Base-by-base conservation (phyloP, 1,284 basidiomycete genomes). In the Pseudozyma hubeiensis region DNA sequence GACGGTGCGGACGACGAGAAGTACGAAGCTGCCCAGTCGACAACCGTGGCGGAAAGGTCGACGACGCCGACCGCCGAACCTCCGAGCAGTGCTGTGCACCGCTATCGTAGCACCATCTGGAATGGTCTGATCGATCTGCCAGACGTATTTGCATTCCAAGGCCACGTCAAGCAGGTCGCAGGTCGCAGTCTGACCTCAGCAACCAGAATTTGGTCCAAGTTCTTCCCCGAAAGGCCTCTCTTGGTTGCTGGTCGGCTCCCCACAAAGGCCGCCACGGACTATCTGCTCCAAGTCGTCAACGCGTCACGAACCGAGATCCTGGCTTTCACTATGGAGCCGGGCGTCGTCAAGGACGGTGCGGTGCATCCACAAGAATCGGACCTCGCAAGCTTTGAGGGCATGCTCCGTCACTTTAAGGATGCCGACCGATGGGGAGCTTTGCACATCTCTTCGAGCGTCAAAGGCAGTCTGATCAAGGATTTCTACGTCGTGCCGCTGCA, bases 41-140 rank as follows among this genome's bases (percentile, higher is more conserved):
- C 17, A 47, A 29, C 39, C 24, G 24, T 24, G 24, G 24, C 24
- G 19, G 49, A 43, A n/a, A 50, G 54, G 53, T 65, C 63, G 35
- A 73, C 62, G 0, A 78, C 78, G 9, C 78, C 78, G 10, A 58
- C 47, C 3, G 47, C 41, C 5, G 58, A 74, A 9, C 60, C 76
- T 11, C 47, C 59, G 5, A 49, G 60, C 57, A 52, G 24, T n/a
- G 57, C 64, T 33, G 24, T 58, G 29, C 73, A 66, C 40, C 56
- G 53, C 43, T 64, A 53, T 50, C 60, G 53, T 30, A 58, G 47
- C 6, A 51, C 77, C 33, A 52, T 82, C 8, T 84, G 82, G 82
- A 77, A 75, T 29, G 82, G 82, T n/a, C 76, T 81, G n/a, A 63
- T 83, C 34, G 75, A 74, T 39, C 81, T 84, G 56, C 82, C 81